Percentiles rank a stretch among this genome's conserved stretches.
Evolutionary conservation across 208 protist genomes (phyloP).

Genomic region (Leptomonas pyrrhocoris): DNA sequence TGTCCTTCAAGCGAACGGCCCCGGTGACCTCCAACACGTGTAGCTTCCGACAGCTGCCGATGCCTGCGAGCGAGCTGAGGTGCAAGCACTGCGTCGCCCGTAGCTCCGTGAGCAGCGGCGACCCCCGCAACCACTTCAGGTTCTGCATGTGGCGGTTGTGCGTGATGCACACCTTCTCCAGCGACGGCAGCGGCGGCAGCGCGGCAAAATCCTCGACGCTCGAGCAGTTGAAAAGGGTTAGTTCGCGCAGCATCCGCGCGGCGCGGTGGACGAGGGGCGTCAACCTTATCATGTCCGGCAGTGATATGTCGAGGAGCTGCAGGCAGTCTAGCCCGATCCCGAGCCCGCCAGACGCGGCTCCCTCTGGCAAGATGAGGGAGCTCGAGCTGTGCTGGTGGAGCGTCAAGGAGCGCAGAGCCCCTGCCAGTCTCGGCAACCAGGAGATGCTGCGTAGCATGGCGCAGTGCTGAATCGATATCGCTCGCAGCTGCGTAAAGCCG

Average conservation of each 20-base stretch:
- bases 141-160: conserved; percentile 23
- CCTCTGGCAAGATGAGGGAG: neutral
- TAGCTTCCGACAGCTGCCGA: conserved; percentile 9
- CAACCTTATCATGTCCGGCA: conserved; percentile 3
- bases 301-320: conserved; percentile 6
- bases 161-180: conserved; percentile 22
- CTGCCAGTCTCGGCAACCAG: conserved; percentile 19
- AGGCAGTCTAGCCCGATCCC: conserved; percentile 11
- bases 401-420: conserved; percentile 5
- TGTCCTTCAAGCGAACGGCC: neutral
- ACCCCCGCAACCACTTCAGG: conserved; percentile 20
- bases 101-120: conserved; percentile 17
- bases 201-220: conserved; percentile 9
- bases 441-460: conserved; percentile 2
- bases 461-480: conserved; percentile 12
- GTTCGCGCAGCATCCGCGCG: conserved; percentile 17
- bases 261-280: conserved; percentile 6
- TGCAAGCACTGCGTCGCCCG: conserved; percentile 31
- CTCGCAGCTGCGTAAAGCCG: conserved; percentile 12
- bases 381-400: neutral
- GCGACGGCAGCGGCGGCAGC: conserved; percentile 16
- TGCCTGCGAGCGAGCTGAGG: conserved; percentile 15
- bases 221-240: conserved; percentile 24
- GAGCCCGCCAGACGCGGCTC: neutral
- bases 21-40: conserved; percentile 17